phyloP scores from a whole-genome alignment of 495 filamentous ascomycete species.

The Clohesyomyces aquaticus region DNA sequence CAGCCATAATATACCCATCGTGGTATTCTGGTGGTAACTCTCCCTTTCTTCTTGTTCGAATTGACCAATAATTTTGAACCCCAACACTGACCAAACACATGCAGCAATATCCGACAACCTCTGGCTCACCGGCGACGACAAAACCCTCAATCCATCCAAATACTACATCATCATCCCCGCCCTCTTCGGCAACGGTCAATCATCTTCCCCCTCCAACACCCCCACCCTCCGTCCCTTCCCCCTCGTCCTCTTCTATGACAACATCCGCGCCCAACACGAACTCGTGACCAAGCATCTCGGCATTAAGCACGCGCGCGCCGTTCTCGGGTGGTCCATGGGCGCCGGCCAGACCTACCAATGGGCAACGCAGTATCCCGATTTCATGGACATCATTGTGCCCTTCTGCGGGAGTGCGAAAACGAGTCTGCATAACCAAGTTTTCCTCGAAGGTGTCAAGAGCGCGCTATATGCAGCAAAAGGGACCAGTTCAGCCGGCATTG shows the following conservation, averaged over 20 bases:
- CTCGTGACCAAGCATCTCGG: constrained; percentile 67
- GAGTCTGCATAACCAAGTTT: constrained; percentile 71
- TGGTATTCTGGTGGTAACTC: constrained; percentile 67
- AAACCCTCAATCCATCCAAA: constrained; percentile 61
- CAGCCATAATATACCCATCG: constrained; percentile 70
- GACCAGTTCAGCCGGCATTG: constrained; percentile 56
- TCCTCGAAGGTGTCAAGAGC: constrained; percentile 71
- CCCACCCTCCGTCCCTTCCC: constrained; percentile 61
- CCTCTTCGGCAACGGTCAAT: constrained; percentile 74
- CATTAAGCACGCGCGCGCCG: constrained; percentile 63
- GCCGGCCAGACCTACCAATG: constrained; percentile 71
- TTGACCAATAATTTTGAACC: no score
- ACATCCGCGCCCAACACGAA: constrained; percentile 67
- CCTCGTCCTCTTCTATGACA: constrained; percentile 66
- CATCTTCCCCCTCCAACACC: constrained; percentile 69
- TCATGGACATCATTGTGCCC: constrained; percentile 67
- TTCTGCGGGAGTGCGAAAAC: constrained; percentile 72
- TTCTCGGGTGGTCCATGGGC: constrained; percentile 74
- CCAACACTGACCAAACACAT: no score
- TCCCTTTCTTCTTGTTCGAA: constrained; percentile 3
- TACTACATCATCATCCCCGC: constrained; percentile 74
- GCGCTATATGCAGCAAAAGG: constrained; percentile 66
- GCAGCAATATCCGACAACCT: constrained; percentile 64
- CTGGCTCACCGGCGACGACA: constrained; percentile 68
- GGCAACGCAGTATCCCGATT: constrained; percentile 72